Evolutionary conservation across 331 rosid genomes (phyloP), one percentile per base, ranked within the genome.

Genomic region (Arachis monticola): DNA sequence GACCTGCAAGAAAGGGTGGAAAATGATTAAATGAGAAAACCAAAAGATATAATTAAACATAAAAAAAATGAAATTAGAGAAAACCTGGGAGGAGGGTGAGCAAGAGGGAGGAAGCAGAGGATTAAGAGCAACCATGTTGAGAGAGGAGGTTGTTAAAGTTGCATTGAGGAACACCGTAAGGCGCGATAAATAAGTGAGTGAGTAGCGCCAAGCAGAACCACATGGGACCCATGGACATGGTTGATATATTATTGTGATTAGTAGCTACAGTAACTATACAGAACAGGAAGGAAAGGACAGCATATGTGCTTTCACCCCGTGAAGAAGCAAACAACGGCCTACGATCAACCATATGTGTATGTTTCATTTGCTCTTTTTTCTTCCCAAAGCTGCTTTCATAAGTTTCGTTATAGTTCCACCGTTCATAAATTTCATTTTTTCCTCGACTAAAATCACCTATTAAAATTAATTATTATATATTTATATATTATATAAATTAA

Each of bases 261-360:
- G 40, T 35, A 35, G 40, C 40, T 35, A 35, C 40, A 35, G 40
- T 35, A 32, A 3, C 38, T 32, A 3, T 32, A 3, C 3, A 5
- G 3, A 3, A 35, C 5, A 35, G 40, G 40, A 35, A 35, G 30
- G 22, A 72, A 69, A 75, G 83, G 14, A 81, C 77, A 73, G 83
- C 1, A 80, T 79, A 80, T 79, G 67, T 72, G 60, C 74, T 83
- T 83, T 63, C 53, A 13, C 83, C 90, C 76, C 85, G 76, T 72
- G 79, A 76, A 69, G 22, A 31, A 73, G 73, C 80, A 72, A 60
- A 58, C 85, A 75, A 60, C 70, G 74, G 61, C 62, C 79, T 30
- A 44, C 13, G 46, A 69, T 52, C 42, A 47, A 79, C 82, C 79
- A 40, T 67, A 46, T 78, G 75, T 63, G 13, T 35, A 3, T 35